These are phyloP conservation scores for Wickerhamomyces xylosicus DNA, from an alignment of 805 yeast species.

Conservation along the genomic window DNA sequence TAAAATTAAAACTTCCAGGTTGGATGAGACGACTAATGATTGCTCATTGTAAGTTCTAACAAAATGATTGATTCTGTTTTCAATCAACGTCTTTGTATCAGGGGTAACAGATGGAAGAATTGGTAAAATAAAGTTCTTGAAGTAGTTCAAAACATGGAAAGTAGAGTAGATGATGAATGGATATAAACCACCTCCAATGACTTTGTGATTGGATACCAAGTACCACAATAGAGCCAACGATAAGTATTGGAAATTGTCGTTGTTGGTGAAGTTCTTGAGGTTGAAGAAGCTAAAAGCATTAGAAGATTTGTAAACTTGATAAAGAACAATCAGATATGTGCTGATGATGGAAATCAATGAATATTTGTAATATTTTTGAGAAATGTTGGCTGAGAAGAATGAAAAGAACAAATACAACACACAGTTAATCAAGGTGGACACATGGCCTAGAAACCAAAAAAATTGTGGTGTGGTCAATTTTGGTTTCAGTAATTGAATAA, in stretches of 20 bases:
- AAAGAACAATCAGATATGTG: conserved; percentile 55
- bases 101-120: conserved; percentile 26
- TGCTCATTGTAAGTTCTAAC: conserved; percentile 31
- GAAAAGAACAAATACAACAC: conserved; percentile 28
- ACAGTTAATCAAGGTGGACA: conserved; percentile 34
- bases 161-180: conserved; percentile 55
- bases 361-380: conserved; percentile 27
- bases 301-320: conserved; percentile 42
- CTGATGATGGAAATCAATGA: conserved; percentile 40
- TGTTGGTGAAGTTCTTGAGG: conserved; percentile 23
- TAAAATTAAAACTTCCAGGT: conserved; percentile 33
- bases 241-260: conserved; percentile 61
- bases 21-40: conserved; percentile 33
- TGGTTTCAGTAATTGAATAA: conserved; percentile 12
- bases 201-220: conserved; percentile 31
- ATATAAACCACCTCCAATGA: conserved; percentile 37
- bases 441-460: conserved; percentile 62
- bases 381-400: conserved; percentile 25
- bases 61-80: conserved; percentile 22
- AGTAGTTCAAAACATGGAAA: conserved; percentile 55
- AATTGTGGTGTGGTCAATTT: conserved; percentile 40
- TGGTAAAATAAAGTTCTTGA: conserved; percentile 44
- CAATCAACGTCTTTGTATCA: conserved; percentile 17
- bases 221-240: conserved; percentile 30
- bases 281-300: conserved; percentile 18